phyloP scores from a whole-genome alignment of 176 grass and related monocot genomes.

The Microstegium vimineum region DNA sequence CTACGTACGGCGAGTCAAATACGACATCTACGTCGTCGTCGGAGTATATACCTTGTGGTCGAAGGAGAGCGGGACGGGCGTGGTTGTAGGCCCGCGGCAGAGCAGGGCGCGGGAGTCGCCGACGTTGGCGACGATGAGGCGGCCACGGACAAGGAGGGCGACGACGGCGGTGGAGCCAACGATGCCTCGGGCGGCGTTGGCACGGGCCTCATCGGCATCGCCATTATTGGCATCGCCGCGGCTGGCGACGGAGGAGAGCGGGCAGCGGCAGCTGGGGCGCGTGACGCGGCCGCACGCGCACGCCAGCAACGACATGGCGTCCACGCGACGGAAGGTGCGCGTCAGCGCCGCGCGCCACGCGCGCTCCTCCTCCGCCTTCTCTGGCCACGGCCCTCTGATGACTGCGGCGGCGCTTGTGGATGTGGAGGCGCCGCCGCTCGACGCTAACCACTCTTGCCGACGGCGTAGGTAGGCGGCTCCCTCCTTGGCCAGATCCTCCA shows the following conservation, averaged over 20 bases:
- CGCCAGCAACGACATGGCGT: slow-evolving; percentile 45
- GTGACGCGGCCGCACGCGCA: slow-evolving; percentile 65
- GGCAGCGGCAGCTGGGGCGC: slow-evolving; percentile 48
- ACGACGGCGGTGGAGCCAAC: slow-evolving; percentile 88
- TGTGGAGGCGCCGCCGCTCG: background rate
- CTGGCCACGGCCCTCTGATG: background rate
- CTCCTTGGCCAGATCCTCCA: slow-evolving; percentile 42
- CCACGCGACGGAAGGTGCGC: slow-evolving; percentile 56
- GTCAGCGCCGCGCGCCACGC: slow-evolving; percentile 45
- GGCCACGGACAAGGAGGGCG: slow-evolving; percentile 43
- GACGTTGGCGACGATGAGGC: slow-evolving; percentile 72
- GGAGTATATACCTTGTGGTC: slow-evolving; percentile 75
- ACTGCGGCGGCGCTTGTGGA: too few species aligned
- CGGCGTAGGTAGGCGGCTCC: background rate
- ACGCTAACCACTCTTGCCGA: background rate
- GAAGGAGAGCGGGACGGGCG: slow-evolving; percentile 50
- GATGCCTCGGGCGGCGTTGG: slow-evolving; percentile 12
- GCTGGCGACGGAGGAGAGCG: background rate
- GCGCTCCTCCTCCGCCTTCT: slow-evolving; percentile 6
- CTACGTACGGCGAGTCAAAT: background rate
- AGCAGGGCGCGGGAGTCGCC: slow-evolving; percentile 88
- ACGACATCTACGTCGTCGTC: background rate
- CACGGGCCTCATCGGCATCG: too few species aligned
- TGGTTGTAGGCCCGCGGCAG: slow-evolving; percentile 34
- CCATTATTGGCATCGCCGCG: background rate